A percentile compares a stretch with the other conserved stretches of the same genome.
phyloP scores from a whole-genome alignment of 2,329 filamentous ascomycete genomes.

The Blastomyces percursus region DNA sequence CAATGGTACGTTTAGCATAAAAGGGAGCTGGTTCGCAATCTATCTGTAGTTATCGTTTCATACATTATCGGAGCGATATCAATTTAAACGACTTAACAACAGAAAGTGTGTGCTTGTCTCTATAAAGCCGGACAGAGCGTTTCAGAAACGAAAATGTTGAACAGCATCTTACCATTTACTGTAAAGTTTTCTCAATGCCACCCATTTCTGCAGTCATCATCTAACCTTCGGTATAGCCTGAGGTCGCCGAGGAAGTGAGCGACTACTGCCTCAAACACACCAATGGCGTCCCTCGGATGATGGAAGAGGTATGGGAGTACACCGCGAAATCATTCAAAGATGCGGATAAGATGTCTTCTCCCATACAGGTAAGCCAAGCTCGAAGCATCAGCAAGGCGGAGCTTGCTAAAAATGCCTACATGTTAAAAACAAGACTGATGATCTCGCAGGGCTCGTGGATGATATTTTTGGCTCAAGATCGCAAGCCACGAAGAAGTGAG shows the following conservation, averaged over 20 bases:
- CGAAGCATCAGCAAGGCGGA: background rate
- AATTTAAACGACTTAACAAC: background rate
- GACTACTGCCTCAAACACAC: background rate
- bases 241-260: background rate
- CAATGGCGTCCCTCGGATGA: background rate
- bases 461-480: conserved; percentile 1
- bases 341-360: background rate
- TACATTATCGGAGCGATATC: background rate
- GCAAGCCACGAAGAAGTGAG: background rate
- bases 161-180: background rate
- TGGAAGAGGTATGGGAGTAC: background rate
- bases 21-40: background rate
- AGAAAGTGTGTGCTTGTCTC: background rate
- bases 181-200: background rate
- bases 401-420: background rate
- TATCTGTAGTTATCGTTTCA: background rate
- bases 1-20: background rate
- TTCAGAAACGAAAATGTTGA: background rate
- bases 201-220: background rate
- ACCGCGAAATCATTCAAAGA: conserved; percentile 1
- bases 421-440: background rate
- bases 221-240: background rate
- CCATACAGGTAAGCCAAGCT: background rate
- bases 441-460: background rate
- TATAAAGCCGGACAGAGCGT: background rate